These are phyloP conservation scores for Podospora conica DNA, from an alignment of 495 filamentous ascomycete genomes.

Conservation along the genomic window DNA sequence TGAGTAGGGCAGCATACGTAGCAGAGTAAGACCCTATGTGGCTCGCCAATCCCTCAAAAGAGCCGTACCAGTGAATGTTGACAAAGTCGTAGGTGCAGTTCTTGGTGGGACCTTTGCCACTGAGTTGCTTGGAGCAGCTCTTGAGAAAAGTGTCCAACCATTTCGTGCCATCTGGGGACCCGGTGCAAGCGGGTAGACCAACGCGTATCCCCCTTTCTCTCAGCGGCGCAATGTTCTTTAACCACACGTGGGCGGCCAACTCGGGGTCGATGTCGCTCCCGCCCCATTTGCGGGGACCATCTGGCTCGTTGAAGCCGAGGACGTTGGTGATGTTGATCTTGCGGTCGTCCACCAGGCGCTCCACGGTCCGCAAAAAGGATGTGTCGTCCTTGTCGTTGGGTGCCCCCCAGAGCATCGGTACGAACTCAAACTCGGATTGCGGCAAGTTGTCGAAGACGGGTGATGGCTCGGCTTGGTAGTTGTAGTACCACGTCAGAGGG, in stretches of 20 bases:
- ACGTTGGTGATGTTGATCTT: slow-evolving; percentile 59
- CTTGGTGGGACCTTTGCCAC: slow-evolving; percentile 24
- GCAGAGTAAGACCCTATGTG: slow-evolving; percentile 58
- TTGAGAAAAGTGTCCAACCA: slow-evolving; percentile 61
- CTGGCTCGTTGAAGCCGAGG: slow-evolving; percentile 72
- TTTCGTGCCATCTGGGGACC: slow-evolving; percentile 45
- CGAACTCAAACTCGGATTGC: slow-evolving; percentile 56
- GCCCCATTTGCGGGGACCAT: slow-evolving; percentile 45
- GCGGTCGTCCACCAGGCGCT: slow-evolving; percentile 37
- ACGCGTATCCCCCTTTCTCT: slow-evolving; percentile 48
- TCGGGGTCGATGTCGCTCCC: slow-evolving; percentile 52
- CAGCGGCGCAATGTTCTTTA: slow-evolving; percentile 59
- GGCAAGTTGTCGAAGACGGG: slow-evolving; percentile 36
- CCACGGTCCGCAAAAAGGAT: slow-evolving; percentile 50
- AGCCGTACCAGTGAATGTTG: slow-evolving; percentile 70
- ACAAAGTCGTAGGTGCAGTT: slow-evolving; percentile 68
- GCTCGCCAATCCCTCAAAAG: slow-evolving; percentile 65
- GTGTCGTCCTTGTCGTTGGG: slow-evolving; percentile 38
- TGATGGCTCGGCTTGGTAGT: slow-evolving; percentile 55
- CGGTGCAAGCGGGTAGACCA: slow-evolving; percentile 56
- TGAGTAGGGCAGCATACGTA: slow-evolving; percentile 29
- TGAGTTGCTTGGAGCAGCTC: slow-evolving; percentile 42
- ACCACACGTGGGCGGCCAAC: slow-evolving; percentile 59
- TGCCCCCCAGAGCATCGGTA: slow-evolving; percentile 75
- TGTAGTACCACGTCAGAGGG: slow-evolving; percentile 77